Conservation (phyloP, 176 grass and related monocot genomes). For the Poa annua region DNA sequence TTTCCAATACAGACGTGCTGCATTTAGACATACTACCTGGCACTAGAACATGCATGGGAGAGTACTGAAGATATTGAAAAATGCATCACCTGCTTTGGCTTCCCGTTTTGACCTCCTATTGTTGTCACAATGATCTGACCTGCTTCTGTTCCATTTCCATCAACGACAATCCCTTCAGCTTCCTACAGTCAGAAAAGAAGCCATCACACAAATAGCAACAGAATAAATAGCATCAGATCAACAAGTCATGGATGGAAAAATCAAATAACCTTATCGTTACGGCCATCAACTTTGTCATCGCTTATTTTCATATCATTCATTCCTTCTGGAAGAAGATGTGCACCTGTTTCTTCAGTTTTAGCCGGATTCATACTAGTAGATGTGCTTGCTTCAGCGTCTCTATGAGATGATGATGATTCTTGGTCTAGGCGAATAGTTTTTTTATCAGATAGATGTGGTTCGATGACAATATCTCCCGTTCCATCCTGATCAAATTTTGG, state of each 20-base stretch:
- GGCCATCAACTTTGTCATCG: conserved; percentile 72
- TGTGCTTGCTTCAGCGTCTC: conserved; percentile 77
- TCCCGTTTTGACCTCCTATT: conserved; percentile 85
- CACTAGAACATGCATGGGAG: neutral
- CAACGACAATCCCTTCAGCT: conserved; percentile 55
- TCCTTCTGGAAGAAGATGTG: conserved; percentile 87
- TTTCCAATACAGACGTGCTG: conserved; percentile 3
- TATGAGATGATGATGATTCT: conserved; percentile 51
- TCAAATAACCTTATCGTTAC: conserved; percentile 74
- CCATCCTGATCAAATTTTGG: conserved; percentile 85
- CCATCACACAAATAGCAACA: conserved; percentile 20
- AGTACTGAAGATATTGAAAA: conserved; percentile 12
- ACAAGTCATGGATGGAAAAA: conserved; percentile 5
- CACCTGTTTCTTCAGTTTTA: conserved; percentile 63
- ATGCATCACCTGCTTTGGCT: conserved; percentile 85
- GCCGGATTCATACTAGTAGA: conserved; percentile 57
- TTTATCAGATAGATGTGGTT: conserved; percentile 56
- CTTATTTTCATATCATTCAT: conserved; percentile 89
- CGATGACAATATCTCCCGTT: conserved; percentile 60
- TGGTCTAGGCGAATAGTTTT: conserved; percentile 54
- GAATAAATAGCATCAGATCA: conserved; percentile 24
- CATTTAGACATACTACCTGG: neutral
- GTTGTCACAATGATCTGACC: conserved; percentile 93
- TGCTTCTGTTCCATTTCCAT: conserved; percentile 76
- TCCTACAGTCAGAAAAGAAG: conserved; percentile 56